Conservation (phyloP, 805 yeast species). For the Wickerhamomyces ciferrii region DNA sequence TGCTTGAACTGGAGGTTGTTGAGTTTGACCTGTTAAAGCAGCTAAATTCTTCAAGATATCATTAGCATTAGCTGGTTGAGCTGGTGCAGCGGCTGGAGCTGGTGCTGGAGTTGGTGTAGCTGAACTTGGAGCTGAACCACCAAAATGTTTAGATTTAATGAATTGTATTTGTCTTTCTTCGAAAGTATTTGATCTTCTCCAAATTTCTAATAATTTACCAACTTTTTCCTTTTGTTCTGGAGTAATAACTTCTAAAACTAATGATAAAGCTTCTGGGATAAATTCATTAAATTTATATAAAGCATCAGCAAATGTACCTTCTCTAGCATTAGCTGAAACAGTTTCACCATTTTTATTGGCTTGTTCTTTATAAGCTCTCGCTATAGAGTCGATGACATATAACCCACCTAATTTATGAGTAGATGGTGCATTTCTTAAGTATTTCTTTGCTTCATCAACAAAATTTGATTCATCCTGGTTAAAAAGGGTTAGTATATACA, state of each 20-base stretch:
- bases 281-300: conserved; percentile 58
- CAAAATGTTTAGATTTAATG: conserved; percentile 56
- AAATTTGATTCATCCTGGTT: conserved; percentile 44
- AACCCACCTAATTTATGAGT: conserved; percentile 87
- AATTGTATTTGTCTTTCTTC: conserved; percentile 45
- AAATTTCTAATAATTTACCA: conserved; percentile 80
- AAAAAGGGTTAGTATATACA: neutral
- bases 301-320: conserved; percentile 74
- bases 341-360: conserved; percentile 52
- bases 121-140: conserved; percentile 28
- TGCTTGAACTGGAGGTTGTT: conserved; percentile 3
- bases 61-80: conserved; percentile 43
- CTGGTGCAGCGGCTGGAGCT: conserved; percentile 32
- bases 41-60: conserved; percentile 69
- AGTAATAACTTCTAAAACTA: conserved; percentile 51
- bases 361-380: conserved; percentile 76
- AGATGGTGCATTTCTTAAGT: conserved; percentile 68
- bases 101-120: conserved; percentile 59
- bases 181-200: conserved; percentile 86
- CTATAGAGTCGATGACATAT: conserved; percentile 89
- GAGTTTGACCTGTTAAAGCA: conserved; percentile 29
- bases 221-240: conserved; percentile 67
- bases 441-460: conserved; percentile 52
- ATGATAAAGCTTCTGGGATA: conserved; percentile 58
- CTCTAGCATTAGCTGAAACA: conserved; percentile 45